Conservation (phyloP, 31 red algal species). For the Bonnemaisonia californica region DNA sequence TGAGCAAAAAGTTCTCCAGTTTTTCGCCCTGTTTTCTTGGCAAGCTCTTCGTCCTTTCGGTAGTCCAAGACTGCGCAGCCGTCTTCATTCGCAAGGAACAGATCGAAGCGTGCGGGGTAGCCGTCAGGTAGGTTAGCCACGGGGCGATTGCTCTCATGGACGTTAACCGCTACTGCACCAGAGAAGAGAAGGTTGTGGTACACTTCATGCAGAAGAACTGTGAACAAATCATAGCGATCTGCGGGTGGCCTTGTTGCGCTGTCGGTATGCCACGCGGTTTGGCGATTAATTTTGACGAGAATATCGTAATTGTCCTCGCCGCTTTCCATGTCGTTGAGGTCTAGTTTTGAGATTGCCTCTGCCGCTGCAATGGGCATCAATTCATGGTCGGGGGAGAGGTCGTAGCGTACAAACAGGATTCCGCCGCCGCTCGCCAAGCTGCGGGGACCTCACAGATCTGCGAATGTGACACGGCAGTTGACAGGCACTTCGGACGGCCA, state of each 20-base stretch:
- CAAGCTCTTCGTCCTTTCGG: slow-evolving; percentile 21
- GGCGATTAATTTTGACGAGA: slow-evolving; percentile 37
- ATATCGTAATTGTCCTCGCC: slow-evolving; percentile 61
- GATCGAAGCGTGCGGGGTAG: slow-evolving; percentile 52
- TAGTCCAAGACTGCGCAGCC: slow-evolving; percentile 36
- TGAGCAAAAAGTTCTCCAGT: slow-evolving; percentile 42
- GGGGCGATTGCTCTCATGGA: not conserved
- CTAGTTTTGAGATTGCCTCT: slow-evolving; percentile 36
- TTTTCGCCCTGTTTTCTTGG: not conserved
- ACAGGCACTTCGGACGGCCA: slow-evolving; percentile 38
- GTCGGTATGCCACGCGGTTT: slow-evolving; percentile 57
- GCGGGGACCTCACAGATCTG: slow-evolving; percentile 16
- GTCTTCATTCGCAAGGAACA: slow-evolving; percentile 36
- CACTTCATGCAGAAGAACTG: slow-evolving; percentile 56
- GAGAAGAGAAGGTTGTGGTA: slow-evolving; percentile 59
- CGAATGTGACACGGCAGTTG: slow-evolving; percentile 6
- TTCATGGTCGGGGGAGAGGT: slow-evolving; percentile 21
- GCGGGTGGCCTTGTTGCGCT: slow-evolving; percentile 4
- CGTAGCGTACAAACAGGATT: slow-evolving; percentile 39
- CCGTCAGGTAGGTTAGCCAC: not conserved
- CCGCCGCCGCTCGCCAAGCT: slow-evolving; percentile 46
- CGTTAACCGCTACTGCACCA: slow-evolving; percentile 18
- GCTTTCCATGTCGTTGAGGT: slow-evolving; percentile 47
- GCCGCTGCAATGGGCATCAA: slow-evolving; percentile 47
- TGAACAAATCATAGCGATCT: slow-evolving; percentile 52